These are phyloP conservation scores for Gymnopilus junonius DNA, from an alignment of 768 basidiomycete species.

Conservation along the genomic window DNA sequence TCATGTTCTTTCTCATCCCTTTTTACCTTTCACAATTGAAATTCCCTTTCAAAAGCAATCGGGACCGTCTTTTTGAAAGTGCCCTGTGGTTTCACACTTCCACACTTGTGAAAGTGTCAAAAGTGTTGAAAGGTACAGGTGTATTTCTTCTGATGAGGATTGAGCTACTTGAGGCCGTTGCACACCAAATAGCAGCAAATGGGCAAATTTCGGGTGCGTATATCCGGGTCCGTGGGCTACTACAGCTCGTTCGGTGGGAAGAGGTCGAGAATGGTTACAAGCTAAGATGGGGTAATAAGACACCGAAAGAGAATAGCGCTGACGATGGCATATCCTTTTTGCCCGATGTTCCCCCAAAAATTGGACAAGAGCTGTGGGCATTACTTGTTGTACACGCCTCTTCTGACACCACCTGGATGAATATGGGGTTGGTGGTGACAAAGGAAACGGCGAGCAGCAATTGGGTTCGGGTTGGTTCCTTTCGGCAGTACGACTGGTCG, in stretches of 20 bases:
- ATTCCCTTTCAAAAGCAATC: too few species aligned
- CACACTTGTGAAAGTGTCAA: too few species aligned
- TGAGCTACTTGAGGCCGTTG: conserved; percentile 6
- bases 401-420: conserved; percentile 12
- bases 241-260: background rate
- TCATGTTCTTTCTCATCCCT: too few species aligned
- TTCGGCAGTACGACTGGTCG: conserved; percentile 15
- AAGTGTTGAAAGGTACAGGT: too few species aligned
- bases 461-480: conserved; percentile 12
- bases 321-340: conserved; percentile 10
- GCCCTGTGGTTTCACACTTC: too few species aligned
- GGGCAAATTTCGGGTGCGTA: conserved; percentile 10
- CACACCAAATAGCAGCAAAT: conserved; percentile 2
- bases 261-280: conserved; percentile 8
- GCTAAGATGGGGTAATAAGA: conserved; percentile 4
- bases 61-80: too few species aligned
- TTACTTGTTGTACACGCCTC: conserved; percentile 13
- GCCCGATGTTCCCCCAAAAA: conserved; percentile 4
- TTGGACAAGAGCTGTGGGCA: conserved; percentile 3
- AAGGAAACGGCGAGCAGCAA: background rate
- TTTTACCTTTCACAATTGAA: too few species aligned
- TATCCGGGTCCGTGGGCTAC: conserved; percentile 1
- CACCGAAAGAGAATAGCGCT: conserved; percentile 2
- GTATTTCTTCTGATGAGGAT: too few species aligned
- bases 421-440: conserved; percentile 14